phyloP scores from a whole-genome alignment of 306 rosid genomes.

The Albizia julibrissin region DNA sequence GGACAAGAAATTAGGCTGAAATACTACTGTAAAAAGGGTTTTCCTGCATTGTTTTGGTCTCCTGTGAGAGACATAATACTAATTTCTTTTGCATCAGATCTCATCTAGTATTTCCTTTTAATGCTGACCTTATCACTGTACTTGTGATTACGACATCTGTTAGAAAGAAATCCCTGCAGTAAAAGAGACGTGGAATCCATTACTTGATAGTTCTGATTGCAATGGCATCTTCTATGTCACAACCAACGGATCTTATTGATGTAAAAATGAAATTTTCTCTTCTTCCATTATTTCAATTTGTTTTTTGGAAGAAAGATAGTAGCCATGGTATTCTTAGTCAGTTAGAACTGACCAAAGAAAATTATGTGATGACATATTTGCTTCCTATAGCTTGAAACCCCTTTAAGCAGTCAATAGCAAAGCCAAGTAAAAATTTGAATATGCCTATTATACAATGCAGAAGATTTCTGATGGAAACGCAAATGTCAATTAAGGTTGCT shows the following conservation, averaged over 20 bases:
- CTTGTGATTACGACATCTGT: background rate
- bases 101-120: background rate
- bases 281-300: background rate
- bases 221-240: background rate
- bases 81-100: background rate
- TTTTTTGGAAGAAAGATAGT: slow-evolving; percentile 1
- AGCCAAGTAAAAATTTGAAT: background rate
- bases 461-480: slow-evolving; percentile 18
- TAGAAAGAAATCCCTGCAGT: background rate
- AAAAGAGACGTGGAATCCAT: background rate
- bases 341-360: background rate
- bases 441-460: background rate
- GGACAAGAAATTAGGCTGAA: background rate
- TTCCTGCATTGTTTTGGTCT: background rate
- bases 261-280: background rate
- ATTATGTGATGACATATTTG: background rate
- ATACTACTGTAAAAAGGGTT: background rate
- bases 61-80: background rate
- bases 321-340: background rate
- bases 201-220: background rate
- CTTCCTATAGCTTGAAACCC: slow-evolving; percentile 3
- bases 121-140: background rate
- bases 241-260: background rate
- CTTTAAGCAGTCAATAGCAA: slow-evolving; percentile 12
- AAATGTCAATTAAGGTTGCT: background rate